Evolutionary conservation across 129 eudicot species (phyloP).

Genomic region (Deinandra increscens): DNA sequence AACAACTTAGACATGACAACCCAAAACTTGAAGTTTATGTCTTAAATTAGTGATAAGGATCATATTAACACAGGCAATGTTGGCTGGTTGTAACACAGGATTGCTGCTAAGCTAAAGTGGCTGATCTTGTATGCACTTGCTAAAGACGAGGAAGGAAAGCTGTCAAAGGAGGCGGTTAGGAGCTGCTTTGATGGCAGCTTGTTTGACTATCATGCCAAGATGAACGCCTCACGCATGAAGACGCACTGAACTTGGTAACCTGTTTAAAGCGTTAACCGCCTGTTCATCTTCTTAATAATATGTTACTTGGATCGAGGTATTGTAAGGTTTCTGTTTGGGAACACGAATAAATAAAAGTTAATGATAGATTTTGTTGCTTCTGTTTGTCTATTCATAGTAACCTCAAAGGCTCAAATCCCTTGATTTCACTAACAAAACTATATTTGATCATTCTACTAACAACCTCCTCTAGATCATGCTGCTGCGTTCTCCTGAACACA

Average conservation of each 20-base stretch:
- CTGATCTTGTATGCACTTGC: constrained; percentile 44
- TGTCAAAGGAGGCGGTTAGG: constrained; percentile 64
- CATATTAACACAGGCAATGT: too few species aligned
- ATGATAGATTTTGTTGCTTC: too few species aligned
- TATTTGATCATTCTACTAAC: background rate
- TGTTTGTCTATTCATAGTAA: too few species aligned
- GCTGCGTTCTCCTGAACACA: background rate
- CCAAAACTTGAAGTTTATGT: background rate
- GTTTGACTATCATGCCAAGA: constrained; percentile 54
- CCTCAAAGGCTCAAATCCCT: too few species aligned
- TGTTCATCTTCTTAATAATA: too few species aligned
- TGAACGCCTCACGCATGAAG: constrained; percentile 33
- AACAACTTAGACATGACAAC: background rate
- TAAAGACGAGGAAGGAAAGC: constrained; percentile 49
- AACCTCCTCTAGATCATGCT: background rate
- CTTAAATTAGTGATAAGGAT: background rate
- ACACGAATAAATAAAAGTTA: too few species aligned
- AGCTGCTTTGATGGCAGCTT: constrained; percentile 69
- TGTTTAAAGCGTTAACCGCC: too few species aligned
- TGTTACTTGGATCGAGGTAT: too few species aligned
- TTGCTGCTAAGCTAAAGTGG: constrained; percentile 56
- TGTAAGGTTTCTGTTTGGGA: too few species aligned
- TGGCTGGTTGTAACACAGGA: constrained; percentile 28
- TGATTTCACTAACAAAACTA: too few species aligned
- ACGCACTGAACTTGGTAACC: background rate